Conservation (phyloP, 805 yeast species). For the Spathaspora passalidarum region DNA sequence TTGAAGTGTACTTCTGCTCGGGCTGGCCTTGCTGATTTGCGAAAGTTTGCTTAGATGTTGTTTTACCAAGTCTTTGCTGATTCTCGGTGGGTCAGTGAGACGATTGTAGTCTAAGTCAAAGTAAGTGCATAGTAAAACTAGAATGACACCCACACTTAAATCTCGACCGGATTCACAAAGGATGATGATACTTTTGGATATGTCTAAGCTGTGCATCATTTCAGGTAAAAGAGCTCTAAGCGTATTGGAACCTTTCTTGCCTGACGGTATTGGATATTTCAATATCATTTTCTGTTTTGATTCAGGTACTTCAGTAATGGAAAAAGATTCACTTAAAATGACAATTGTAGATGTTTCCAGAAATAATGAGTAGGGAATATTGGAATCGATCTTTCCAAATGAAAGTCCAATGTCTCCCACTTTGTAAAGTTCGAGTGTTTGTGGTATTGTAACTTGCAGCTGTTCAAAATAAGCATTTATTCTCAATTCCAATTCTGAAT, state of each 20-base stretch:
- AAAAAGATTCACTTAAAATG: constrained; percentile 19
- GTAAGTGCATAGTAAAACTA: constrained; percentile 48
- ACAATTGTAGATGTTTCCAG: constrained; percentile 14
- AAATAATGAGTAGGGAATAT: constrained; percentile 12
- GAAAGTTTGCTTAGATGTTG: constrained; percentile 53
- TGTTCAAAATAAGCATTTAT: constrained; percentile 14
- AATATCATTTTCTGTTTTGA: constrained; percentile 3
- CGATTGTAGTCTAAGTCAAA: constrained; percentile 43
- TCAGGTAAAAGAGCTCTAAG: constrained; percentile 48
- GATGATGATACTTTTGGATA: constrained; percentile 29
- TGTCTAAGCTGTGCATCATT: constrained; percentile 28
- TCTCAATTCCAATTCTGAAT: constrained; percentile 18
- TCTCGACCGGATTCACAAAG: constrained; percentile 68
- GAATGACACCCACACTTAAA: constrained; percentile 57
- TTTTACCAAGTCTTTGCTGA: constrained; percentile 52
- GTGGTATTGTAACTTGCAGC: not conserved
- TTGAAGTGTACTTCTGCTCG: constrained; percentile 75
- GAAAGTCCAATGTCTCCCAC: constrained; percentile 21
- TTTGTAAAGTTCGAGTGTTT: not conserved
- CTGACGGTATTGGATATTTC: constrained; percentile 22
- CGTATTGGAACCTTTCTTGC: constrained; percentile 66
- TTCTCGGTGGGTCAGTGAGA: constrained; percentile 10
- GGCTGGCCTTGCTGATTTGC: constrained; percentile 54
- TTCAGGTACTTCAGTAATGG: constrained; percentile 9
- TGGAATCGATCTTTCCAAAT: constrained; percentile 22